Percentiles rank a stretch among this genome's conserved stretches.
Conservation (phyloP, 768 basidiomycete genomes). For the Hebeloma cylindrosporum region DNA sequence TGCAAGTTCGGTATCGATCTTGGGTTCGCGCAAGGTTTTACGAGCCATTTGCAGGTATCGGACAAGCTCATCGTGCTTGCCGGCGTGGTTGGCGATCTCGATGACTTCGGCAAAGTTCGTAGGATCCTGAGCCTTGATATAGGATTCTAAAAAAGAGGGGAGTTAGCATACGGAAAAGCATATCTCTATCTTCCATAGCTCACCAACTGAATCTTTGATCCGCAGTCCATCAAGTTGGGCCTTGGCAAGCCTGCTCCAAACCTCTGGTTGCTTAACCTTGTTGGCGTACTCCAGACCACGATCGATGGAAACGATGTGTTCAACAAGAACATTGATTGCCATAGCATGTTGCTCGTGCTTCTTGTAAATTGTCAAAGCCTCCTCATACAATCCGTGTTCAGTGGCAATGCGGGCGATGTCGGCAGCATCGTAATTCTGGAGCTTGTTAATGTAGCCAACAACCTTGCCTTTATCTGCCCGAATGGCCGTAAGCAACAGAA, state of each 20-base stretch:
- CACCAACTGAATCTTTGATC: slow-evolving; percentile 96
- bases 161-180: not conserved
- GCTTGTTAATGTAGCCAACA: slow-evolving; percentile 95
- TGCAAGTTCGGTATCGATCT: slow-evolving; percentile 96
- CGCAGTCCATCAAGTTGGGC: slow-evolving; percentile 97
- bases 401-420: slow-evolving; percentile 98
- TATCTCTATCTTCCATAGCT: slow-evolving; percentile 19
- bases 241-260: slow-evolving; percentile 98
- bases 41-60: slow-evolving; percentile 98
- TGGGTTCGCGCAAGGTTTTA: slow-evolving; percentile 94
- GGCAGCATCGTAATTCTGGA: slow-evolving; percentile 90
- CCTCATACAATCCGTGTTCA: slow-evolving; percentile 93
- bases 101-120: slow-evolving; percentile 54
- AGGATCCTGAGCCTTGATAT: slow-evolving; percentile 17
- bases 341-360: slow-evolving; percentile 94
- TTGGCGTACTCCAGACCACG: slow-evolving; percentile 94
- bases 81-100: slow-evolving; percentile 93
- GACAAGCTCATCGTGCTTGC: slow-evolving; percentile 87
- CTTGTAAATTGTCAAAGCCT: slow-evolving; percentile 96
- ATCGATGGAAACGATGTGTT: slow-evolving; percentile 97
- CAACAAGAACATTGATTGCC: slow-evolving; percentile 97
- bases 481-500: slow-evolving; percentile 92
- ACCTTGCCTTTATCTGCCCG: slow-evolving; percentile 99
- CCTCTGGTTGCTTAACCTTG: slow-evolving; percentile 95
- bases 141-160: slow-evolving; percentile 27